Conservation (phyloP, 768 basidiomycete species). For the Clitopilus hobsonii region DNA sequence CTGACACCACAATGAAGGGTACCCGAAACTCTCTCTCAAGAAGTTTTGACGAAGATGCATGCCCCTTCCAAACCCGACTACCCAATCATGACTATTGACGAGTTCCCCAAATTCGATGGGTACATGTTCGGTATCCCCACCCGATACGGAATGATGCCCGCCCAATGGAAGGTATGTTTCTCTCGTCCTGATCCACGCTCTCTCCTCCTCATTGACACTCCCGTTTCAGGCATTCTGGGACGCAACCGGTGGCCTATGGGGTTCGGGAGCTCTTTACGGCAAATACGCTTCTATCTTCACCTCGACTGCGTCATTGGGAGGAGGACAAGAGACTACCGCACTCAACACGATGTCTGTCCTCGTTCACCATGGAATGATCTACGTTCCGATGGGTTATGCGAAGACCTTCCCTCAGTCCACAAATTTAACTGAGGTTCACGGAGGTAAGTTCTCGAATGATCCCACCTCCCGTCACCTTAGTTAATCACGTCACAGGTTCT, state of each 20-base stretch:
- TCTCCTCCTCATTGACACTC: not conserved
- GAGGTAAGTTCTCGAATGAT: slow-evolving; percentile 38
- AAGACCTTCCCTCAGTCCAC: slow-evolving; percentile 32
- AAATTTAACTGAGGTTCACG: slow-evolving; percentile 49
- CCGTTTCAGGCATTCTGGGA: slow-evolving; percentile 69
- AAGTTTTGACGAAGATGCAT: slow-evolving; percentile 63
- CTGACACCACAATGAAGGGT: slow-evolving; percentile 25
- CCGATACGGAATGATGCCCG: slow-evolving; percentile 78
- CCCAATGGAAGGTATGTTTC: slow-evolving; percentile 68
- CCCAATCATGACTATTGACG: slow-evolving; percentile 55
- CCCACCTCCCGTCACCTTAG: not conserved
- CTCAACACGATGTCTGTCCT: slow-evolving; percentile 51
- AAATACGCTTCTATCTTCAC: slow-evolving; percentile 77
- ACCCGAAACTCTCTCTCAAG: slow-evolving; percentile 70
- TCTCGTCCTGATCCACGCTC: too few relatives aligned
- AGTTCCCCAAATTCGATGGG: slow-evolving; percentile 59
- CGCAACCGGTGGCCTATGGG: slow-evolving; percentile 65
- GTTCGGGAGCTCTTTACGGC: slow-evolving; percentile 54
- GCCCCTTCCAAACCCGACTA: slow-evolving; percentile 71
- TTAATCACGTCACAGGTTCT: not conserved
- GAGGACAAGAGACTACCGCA: slow-evolving; percentile 69
- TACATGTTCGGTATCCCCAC: slow-evolving; percentile 76
- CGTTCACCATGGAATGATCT: slow-evolving; percentile 68
- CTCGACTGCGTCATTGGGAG: slow-evolving; percentile 67
- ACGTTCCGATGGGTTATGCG: slow-evolving; percentile 68